phyloP scores from a whole-genome alignment of 2,329 filamentous ascomycete genomes.

The Ophiosphaerella korrae region DNA sequence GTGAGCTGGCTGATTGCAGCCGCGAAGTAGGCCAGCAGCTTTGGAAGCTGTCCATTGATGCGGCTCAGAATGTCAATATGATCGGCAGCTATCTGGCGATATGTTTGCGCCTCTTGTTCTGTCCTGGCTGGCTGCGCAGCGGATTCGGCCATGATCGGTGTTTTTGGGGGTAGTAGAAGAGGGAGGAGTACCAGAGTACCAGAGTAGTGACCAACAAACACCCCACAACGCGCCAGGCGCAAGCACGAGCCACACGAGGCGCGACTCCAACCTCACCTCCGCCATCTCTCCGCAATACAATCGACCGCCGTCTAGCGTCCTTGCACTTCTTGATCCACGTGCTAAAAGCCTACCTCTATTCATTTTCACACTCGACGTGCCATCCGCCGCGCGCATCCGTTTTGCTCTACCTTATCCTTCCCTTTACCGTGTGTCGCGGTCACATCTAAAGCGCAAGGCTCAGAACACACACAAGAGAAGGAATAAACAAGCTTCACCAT shows the following conservation, averaged over 20 bases:
- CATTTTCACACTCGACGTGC: background rate
- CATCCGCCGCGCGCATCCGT: conserved; percentile 5
- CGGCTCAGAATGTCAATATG: conserved; percentile 41
- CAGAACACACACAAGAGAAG: conserved; percentile 23
- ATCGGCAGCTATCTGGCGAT: conserved; percentile 36
- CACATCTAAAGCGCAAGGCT: conserved; percentile 18
- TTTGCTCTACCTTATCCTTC: conserved; percentile 24
- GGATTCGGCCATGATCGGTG: no score
- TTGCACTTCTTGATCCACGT: no score
- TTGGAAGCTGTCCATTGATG: conserved; percentile 35
- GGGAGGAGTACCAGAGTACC: no score
- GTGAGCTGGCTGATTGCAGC: conserved; percentile 71
- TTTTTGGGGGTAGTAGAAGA: no score
- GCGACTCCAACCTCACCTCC: conserved; percentile 28
- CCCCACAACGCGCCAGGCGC: conserved; percentile 1
- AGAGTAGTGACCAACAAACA: background rate
- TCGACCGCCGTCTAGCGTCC: no score
- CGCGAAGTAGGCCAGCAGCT: conserved; percentile 76
- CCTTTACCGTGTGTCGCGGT: conserved; percentile 21
- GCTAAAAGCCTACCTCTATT: background rate
- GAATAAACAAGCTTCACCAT: conserved; percentile 25
- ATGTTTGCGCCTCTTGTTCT: conserved; percentile 25
- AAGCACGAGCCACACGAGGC: conserved; percentile 16
- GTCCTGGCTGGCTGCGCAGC: background rate
- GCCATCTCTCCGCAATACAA: conserved; percentile 26